Evolutionary conservation across 2,329 filamentous ascomycete species (phyloP), one percentile per base, ranked within the genome.

Genomic region (Zarea fungicola): DNA sequence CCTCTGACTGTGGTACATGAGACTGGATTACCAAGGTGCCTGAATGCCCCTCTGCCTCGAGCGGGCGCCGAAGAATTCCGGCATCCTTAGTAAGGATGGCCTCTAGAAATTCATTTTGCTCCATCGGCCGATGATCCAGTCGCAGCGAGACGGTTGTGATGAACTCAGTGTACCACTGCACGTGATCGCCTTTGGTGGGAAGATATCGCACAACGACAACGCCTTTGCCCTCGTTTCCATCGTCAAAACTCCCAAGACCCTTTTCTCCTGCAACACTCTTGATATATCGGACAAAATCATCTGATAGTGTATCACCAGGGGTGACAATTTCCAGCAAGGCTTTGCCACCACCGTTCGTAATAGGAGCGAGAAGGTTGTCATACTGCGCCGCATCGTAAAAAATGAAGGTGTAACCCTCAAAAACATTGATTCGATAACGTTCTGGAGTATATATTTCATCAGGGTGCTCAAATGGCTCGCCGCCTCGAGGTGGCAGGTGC

Each of bases 81-180:
- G 89, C 81, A 67, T 97, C 85, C 43, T 85, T 86, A n/a, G 75
- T 82, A 23, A 97, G 69, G 39, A 99, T 93, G 1, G 87, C 87
- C 64, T 96, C 89, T 2, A 99, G 75, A 54, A 99, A 95, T 58
- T 96, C 91, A 50, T 86, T 90, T 61, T 96, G 90, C 57, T 92
- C 83, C 46, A 96, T 84, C 3, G 90, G 83, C 4, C 89, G 81
- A 62, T 95, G 90, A 52, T 90, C 85, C 11, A 95, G 76, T 39
- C 81, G 74, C 18, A 84, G 64, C 2, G 90, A 87, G 14, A 95
- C 79, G 7, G 82, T 70, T 5, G 76, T 83, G 55, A 84, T 77
- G 56, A 95, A 84, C 2, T 81, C 70, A 14, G 78, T 73, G 52
- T 81, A 88, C 89, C 88, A 95, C 9, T 78, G 71, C 48, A 74